These are phyloP conservation scores for Verticillium tricorpus DNA, from an alignment of 2,329 filamentous ascomycete genomes.

Conservation along the genomic window DNA sequence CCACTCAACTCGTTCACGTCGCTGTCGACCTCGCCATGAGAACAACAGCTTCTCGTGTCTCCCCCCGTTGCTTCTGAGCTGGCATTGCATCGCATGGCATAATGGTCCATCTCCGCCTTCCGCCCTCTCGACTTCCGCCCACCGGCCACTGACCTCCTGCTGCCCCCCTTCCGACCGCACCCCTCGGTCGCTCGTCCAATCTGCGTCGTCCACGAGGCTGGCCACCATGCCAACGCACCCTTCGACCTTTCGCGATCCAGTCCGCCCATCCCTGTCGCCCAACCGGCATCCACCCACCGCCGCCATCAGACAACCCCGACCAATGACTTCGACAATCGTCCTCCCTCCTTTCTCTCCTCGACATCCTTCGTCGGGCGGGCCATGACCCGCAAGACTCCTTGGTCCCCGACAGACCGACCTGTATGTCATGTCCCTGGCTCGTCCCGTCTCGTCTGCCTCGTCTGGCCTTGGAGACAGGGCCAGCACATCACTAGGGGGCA, in stretches of 20 bases:
- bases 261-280: constrained; percentile 10
- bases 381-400: background rate
- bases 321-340: background rate
- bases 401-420: background rate
- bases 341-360: background rate
- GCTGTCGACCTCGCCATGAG: background rate
- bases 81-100: constrained; percentile 7
- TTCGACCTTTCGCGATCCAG: constrained; percentile 3
- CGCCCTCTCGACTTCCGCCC: background rate
- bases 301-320: background rate
- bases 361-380: background rate
- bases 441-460: too few relatives aligned
- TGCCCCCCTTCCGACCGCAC: constrained; percentile 3
- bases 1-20: background rate
- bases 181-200: constrained; percentile 13
- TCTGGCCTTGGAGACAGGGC: background rate
- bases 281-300: constrained; percentile 5
- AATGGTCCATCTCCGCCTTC: background rate
- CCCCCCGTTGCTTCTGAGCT: background rate
- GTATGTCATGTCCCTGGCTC: background rate
- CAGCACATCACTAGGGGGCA: background rate
- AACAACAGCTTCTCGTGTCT: background rate
- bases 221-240: constrained; percentile 14
- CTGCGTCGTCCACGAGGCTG: constrained; percentile 15
- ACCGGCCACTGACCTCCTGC: background rate